phyloP scores from a whole-genome alignment of 768 basidiomycete species.

The Leccinum longicurvipes region DNA sequence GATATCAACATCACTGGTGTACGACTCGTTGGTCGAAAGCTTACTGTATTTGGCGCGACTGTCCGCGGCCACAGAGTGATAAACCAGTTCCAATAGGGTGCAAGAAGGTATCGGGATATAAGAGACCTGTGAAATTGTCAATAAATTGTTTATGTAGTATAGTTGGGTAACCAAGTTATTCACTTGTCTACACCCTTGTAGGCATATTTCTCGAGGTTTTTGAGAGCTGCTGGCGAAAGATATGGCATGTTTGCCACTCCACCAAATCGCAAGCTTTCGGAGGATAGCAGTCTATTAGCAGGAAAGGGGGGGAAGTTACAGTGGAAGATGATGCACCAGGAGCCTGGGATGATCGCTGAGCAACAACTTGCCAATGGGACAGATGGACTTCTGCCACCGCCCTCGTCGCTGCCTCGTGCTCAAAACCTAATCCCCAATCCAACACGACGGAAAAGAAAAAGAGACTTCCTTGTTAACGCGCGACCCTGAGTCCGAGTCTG shows the following conservation, averaged over 20 bases:
- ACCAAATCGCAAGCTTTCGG: neutral
- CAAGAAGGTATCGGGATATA: conserved; percentile 70
- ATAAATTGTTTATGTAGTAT: neutral
- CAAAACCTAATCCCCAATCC: too few relatives aligned
- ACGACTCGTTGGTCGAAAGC: conserved; percentile 22
- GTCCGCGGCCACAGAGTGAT: conserved; percentile 82
- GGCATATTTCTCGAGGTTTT: conserved; percentile 71
- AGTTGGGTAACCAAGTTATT: conserved; percentile 14
- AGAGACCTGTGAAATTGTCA: conserved; percentile 53
- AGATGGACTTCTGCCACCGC: neutral
- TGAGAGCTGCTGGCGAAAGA: conserved; percentile 62
- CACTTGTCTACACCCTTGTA: conserved; percentile 84
- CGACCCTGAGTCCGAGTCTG: too few relatives aligned
- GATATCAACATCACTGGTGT: neutral
- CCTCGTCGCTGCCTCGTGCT: neutral
- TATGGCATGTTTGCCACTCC: conserved; percentile 49
- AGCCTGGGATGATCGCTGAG: neutral
- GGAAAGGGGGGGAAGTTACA: neutral
- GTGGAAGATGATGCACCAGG: too few relatives aligned
- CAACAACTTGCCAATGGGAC: neutral
- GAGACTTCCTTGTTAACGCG: too few relatives aligned
- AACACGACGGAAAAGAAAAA: too few relatives aligned
- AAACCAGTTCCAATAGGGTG: conserved; percentile 90
- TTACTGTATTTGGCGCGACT: conserved; percentile 86
- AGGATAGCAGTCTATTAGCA: neutral